Evolutionary conservation across 108 stramenopile species (phyloP).

Genomic region (Skeletonema marinoi): DNA sequence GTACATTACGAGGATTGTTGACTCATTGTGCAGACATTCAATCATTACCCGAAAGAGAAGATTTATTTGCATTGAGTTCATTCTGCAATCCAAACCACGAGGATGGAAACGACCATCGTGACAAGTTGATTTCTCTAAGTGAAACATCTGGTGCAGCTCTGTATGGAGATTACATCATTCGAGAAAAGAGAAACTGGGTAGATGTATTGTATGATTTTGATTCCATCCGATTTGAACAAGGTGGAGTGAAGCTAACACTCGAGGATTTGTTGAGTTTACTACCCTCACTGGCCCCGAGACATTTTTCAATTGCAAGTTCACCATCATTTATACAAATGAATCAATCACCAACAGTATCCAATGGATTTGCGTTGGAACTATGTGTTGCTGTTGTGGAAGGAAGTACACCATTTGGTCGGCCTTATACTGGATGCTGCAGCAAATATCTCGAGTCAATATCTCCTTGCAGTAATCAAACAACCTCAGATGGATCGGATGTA

Average conservation of each 20-base stretch:
- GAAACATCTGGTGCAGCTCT: slow-evolving; percentile 73
- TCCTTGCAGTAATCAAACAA: slow-evolving; percentile 1
- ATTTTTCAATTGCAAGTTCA: slow-evolving; percentile 84
- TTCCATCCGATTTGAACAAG: slow-evolving; percentile 42
- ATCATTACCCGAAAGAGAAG: slow-evolving; percentile 78
- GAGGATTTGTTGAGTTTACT: slow-evolving; percentile 61
- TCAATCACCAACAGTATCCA: not conserved
- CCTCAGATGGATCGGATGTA: slow-evolving; percentile 1
- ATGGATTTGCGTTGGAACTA: slow-evolving; percentile 64
- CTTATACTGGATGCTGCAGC: slow-evolving; percentile 72
- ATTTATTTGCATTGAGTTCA: slow-evolving; percentile 65
- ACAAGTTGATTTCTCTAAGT: slow-evolving; percentile 69
- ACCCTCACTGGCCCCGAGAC: slow-evolving; percentile 72
- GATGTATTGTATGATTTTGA: slow-evolving; percentile 89
- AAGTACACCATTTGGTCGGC: slow-evolving; percentile 71
- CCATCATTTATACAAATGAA: slow-evolving; percentile 38
- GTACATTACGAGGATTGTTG: slow-evolving; percentile 75
- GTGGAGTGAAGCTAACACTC: slow-evolving; percentile 37
- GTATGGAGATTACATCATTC: slow-evolving; percentile 79
- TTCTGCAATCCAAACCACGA: slow-evolving; percentile 58
- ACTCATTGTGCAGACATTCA: slow-evolving; percentile 84
- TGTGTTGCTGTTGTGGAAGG: slow-evolving; percentile 83
- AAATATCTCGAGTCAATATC: slow-evolving; percentile 53
- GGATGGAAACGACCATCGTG: slow-evolving; percentile 56
- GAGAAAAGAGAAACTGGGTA: slow-evolving; percentile 83